Evolutionary conservation across 2,329 filamentous ascomycete genomes (phyloP).

Genomic region (Nectriaceae sp.): DNA sequence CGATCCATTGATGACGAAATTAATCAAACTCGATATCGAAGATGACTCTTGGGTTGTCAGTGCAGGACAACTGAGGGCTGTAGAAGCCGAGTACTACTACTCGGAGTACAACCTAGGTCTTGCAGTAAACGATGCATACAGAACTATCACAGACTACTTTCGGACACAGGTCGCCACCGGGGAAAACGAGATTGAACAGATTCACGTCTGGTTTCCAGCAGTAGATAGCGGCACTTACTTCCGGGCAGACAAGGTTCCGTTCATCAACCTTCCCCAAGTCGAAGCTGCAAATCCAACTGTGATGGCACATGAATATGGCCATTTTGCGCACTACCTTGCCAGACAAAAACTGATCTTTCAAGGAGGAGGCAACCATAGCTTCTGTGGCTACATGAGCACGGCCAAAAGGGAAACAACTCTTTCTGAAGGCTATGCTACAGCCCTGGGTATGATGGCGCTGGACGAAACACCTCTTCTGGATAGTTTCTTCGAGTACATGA

Average conservation of each 20-base stretch:
- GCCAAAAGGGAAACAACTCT: too few species aligned
- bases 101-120: neutral
- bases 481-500: too few species aligned
- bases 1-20: too few species aligned
- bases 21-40: too few species aligned
- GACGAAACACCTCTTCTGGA: too few species aligned
- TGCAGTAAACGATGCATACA: neutral
- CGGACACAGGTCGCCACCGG: neutral
- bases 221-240: neutral
- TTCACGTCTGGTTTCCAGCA: neutral
- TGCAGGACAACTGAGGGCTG: neutral
- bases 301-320: constrained; percentile 4
- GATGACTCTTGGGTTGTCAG: too few species aligned
- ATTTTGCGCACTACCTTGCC: constrained; percentile 1
- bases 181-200: neutral
- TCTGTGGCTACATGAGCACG: too few species aligned
- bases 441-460: too few species aligned
- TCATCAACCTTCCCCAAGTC: neutral
- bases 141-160: neutral
- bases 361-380: too few species aligned
- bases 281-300: constrained; percentile 3
- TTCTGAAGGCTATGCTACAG: too few species aligned
- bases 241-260: neutral
- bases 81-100: neutral
- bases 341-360: too few species aligned